These are phyloP conservation scores for Lyophyllum decastes DNA, from an alignment of 768 basidiomycete genomes.

Conservation along the genomic window DNA sequence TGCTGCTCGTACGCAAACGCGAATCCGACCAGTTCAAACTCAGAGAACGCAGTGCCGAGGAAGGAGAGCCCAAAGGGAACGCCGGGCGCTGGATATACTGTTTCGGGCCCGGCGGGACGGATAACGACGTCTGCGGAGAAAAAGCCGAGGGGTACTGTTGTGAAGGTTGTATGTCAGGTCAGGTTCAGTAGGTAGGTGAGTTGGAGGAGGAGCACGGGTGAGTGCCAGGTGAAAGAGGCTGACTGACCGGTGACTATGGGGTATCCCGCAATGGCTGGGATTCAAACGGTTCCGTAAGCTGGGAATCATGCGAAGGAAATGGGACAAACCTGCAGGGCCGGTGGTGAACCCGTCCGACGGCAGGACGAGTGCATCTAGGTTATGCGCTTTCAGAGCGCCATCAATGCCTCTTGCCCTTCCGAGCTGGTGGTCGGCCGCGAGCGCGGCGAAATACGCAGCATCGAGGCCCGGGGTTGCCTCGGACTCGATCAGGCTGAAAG, in stretches of 20 bases:
- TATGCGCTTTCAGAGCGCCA: constrained; percentile 43
- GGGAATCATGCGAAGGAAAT: not conserved
- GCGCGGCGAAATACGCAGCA: constrained; percentile 42
- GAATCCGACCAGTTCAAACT: constrained; percentile 55
- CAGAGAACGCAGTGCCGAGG: constrained; percentile 62
- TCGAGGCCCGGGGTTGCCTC: constrained; percentile 43
- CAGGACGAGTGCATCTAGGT: constrained; percentile 54
- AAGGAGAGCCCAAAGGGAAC: constrained; percentile 66
- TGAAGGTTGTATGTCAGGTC: not conserved
- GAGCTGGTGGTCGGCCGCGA: constrained; percentile 45
- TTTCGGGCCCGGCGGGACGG: constrained; percentile 37
- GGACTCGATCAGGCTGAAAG: constrained; percentile 31
- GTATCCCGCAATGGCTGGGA: constrained; percentile 60
- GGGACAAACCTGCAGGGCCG: constrained; percentile 36
- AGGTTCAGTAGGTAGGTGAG: too few relatives aligned
- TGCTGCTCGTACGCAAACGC: constrained; percentile 69
- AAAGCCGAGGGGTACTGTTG: constrained; percentile 58
- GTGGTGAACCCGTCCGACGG: constrained; percentile 43
- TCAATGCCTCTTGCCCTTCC: constrained; percentile 58
- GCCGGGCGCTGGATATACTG: constrained; percentile 53
- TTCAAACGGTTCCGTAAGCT: constrained; percentile 1
- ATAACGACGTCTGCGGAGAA: constrained; percentile 48
- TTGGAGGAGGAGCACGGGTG: too few relatives aligned
- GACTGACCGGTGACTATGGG: constrained; percentile 62
- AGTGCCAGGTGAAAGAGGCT: not conserved